phyloP scores from a whole-genome alignment of 768 basidiomycete species.

The Calocybe gangraenosa region DNA sequence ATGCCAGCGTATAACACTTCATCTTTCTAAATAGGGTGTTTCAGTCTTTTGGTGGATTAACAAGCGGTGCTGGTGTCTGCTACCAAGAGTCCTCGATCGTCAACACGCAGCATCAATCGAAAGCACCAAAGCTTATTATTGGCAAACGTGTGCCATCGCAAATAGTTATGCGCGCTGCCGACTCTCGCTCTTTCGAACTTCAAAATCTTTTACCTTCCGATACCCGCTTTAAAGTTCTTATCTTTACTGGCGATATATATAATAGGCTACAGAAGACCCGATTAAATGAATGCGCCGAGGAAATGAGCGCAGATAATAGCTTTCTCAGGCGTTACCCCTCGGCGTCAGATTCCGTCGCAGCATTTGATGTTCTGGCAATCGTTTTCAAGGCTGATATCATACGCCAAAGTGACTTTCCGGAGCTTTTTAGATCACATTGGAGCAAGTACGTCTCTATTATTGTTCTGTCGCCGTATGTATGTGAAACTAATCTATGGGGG shows the following conservation, averaged over 20 bases:
- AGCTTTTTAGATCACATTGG: conserved; percentile 50
- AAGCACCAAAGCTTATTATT: conserved; percentile 37
- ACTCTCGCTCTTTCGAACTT: conserved; percentile 45
- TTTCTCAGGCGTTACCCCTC: conserved; percentile 29
- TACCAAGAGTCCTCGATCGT: conserved; percentile 48
- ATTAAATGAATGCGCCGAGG: conserved; percentile 27
- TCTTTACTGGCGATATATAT: conserved; percentile 46
- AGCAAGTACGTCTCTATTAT: conserved; percentile 45
- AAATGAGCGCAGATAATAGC: conserved; percentile 21
- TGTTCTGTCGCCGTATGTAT: background rate
- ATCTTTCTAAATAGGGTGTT: conserved; percentile 37
- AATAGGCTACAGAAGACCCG: conserved; percentile 23
- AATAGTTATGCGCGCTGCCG: conserved; percentile 44
- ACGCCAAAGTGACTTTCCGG: conserved; percentile 42
- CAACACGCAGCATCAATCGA: conserved; percentile 28
- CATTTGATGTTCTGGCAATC: conserved; percentile 44
- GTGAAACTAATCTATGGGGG: background rate
- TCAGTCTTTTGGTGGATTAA: conserved; percentile 50
- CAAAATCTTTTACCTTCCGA: conserved; percentile 52
- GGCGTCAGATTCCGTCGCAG: too few species aligned
- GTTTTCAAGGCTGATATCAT: conserved; percentile 34
- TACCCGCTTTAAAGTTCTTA: conserved; percentile 49
- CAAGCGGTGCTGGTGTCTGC: conserved; percentile 50
- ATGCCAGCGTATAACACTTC: too few species aligned
- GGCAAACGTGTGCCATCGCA: conserved; percentile 54